phyloP scores from a whole-genome alignment of 768 basidiomycete genomes.

The Leucocoprinus sp. region DNA sequence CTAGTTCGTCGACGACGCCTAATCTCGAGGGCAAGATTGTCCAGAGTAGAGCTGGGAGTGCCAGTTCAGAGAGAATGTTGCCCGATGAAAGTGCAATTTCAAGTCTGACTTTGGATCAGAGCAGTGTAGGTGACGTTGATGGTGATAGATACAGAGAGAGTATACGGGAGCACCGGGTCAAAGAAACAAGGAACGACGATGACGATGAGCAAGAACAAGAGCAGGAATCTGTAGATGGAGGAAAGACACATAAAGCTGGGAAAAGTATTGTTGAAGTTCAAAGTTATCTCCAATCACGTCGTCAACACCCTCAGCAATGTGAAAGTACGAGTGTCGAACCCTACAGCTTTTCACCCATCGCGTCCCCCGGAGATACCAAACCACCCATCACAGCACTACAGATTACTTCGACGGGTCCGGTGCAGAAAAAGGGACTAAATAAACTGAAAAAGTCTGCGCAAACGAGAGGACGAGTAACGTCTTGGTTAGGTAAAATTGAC shows the following conservation, averaged over 20 bases:
- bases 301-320: not conserved
- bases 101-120: slow-evolving; percentile 41
- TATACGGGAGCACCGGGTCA: not conserved
- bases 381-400: slow-evolving; percentile 13
- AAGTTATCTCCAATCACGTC: slow-evolving; percentile 1
- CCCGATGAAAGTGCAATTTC: slow-evolving; percentile 47
- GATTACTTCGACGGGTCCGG: slow-evolving; percentile 16
- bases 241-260: slow-evolving; percentile 24
- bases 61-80: slow-evolving; percentile 23
- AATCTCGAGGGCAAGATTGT: slow-evolving; percentile 26
- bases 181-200: slow-evolving; percentile 5
- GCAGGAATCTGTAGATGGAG: slow-evolving; percentile 20
- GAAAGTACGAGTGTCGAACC: slow-evolving; percentile 12
- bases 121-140: slow-evolving; percentile 17
- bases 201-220: slow-evolving; percentile 17
- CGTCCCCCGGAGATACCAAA: slow-evolving; percentile 10
- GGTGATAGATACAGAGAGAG: slow-evolving; percentile 7
- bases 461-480: slow-evolving; percentile 67
- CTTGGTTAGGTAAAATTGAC: slow-evolving; percentile 67
- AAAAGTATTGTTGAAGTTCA: slow-evolving; percentile 11
- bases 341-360: not conserved
- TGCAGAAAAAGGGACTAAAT: slow-evolving; percentile 21
- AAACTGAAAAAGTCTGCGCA: slow-evolving; percentile 26
- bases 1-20: slow-evolving; percentile 15
- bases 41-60: not conserved